phyloP scores from a whole-genome alignment of 768 basidiomycete genomes.

The Calocera viscosa region DNA sequence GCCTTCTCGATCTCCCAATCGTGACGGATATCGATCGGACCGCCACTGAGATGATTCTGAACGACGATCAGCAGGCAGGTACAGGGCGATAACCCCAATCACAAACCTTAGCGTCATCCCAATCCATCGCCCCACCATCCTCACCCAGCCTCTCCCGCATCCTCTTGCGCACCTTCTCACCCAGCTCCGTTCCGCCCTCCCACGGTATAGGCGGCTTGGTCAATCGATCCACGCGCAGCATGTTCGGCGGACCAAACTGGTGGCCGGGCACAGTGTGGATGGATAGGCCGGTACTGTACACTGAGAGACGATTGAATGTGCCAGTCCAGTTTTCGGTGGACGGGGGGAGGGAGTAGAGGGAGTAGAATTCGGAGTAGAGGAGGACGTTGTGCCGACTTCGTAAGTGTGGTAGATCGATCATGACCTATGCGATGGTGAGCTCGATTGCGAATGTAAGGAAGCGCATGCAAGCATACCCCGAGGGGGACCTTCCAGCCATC shows the following conservation, averaged over 20 bases:
- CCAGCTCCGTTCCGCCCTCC: background rate
- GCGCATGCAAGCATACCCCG: background rate
- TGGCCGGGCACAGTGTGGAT: conserved; percentile 26
- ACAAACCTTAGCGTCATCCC: background rate
- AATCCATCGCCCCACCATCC: background rate
- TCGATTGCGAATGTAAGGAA: background rate
- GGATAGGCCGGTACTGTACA: conserved; percentile 18
- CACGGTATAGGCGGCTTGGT: background rate
- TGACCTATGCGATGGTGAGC: conserved; percentile 13
- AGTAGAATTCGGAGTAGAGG: conserved; percentile 13
- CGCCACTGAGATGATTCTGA: conserved; percentile 10
- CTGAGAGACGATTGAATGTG: conserved; percentile 28
- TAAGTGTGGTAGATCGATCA: conserved; percentile 16
- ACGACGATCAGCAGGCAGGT: background rate
- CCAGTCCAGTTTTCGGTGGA: conserved; percentile 25
- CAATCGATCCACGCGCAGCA: conserved; percentile 32
- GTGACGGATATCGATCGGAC: conserved; percentile 18
- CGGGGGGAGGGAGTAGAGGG: conserved; percentile 9
- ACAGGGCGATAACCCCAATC: background rate
- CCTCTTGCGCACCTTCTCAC: background rate
- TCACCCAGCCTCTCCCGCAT: conserved; percentile 10
- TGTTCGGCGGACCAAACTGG: conserved; percentile 31
- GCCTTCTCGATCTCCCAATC: conserved; percentile 26
- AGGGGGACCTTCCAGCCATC: conserved; percentile 5
- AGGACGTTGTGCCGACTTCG: conserved; percentile 12